These are phyloP conservation scores for Extremus antarcticus DNA, from an alignment of 495 filamentous ascomycete genomes.

Conservation along the genomic window DNA sequence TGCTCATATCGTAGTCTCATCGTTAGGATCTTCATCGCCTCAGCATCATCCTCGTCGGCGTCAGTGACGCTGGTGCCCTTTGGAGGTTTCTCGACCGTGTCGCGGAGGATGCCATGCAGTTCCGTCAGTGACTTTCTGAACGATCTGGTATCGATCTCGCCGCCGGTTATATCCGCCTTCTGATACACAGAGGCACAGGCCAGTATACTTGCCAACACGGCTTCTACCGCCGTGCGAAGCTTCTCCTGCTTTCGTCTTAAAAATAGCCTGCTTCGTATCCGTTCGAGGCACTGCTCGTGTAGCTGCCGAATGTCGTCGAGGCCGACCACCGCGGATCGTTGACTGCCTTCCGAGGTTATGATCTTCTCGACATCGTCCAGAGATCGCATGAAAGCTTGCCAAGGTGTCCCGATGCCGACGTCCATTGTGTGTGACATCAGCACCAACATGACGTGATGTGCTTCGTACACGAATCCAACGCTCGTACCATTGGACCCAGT, in stretches of 20 bases:
- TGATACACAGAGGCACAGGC: background rate
- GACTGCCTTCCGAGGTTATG: background rate
- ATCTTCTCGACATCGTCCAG: constrained; percentile 50
- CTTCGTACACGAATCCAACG: constrained; percentile 57
- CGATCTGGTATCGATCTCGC: too few relatives aligned
- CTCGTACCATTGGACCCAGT: constrained; percentile 29
- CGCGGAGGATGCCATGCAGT: background rate
- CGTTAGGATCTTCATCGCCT: constrained; percentile 4
- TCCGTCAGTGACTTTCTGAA: background rate
- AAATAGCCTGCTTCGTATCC: constrained; percentile 63
- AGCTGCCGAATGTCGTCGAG: constrained; percentile 54
- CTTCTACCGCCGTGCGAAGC: constrained; percentile 62
- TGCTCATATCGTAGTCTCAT: constrained; percentile 5
- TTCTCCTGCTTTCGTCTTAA: constrained; percentile 59
- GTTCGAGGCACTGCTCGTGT: constrained; percentile 68
- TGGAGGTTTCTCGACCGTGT: background rate
- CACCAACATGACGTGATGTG: constrained; percentile 62
- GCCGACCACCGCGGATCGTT: constrained; percentile 34
- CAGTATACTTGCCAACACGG: constrained; percentile 63
- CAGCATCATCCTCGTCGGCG: background rate
- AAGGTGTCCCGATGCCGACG: constrained; percentile 57
- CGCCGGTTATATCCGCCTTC: background rate
- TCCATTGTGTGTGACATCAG: constrained; percentile 68
- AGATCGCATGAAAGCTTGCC: constrained; percentile 56
- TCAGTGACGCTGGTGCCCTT: background rate